A percentile compares a stretch with the other conserved stretches of the same genome.
Conservation (phyloP, 2,329 filamentous ascomycete species). For the Raffaelea albimanens region DNA sequence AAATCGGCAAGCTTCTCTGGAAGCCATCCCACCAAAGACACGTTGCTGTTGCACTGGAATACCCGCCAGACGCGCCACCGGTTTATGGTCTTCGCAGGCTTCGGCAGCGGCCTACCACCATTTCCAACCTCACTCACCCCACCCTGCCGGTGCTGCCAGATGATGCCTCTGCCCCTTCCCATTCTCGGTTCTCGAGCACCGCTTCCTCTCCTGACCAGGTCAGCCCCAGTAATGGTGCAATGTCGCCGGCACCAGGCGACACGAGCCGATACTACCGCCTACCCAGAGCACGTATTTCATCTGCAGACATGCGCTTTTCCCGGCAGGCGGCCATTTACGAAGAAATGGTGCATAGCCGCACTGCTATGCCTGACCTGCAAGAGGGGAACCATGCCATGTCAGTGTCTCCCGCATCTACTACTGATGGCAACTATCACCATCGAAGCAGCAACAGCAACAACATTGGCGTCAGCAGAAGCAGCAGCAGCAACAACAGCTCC, state of each 20-base stretch:
- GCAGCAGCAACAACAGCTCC: no score
- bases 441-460: no score
- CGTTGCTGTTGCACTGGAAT: no score
- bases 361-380: no score
- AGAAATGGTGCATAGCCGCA: no score
- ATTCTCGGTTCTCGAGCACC: neutral
- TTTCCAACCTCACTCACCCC: neutral
- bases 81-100: neutral
- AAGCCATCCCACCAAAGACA: no score
- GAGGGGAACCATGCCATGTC: no score
- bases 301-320: neutral
- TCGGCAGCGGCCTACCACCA: neutral
- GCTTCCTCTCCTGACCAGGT: neutral
- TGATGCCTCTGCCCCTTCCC: neutral
- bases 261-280: neutral
- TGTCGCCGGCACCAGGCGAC: neutral
- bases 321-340: no score
- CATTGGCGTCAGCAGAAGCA: no score
- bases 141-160: neutral
- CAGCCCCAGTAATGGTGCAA: neutral
- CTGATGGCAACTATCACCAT: no score
- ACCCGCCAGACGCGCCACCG: no score
- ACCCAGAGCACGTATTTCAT: neutral
- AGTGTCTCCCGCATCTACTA: no score
- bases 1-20: neutral